Conservation (phyloP, 306 rosid genomes). For the Prunus davidiana region DNA sequence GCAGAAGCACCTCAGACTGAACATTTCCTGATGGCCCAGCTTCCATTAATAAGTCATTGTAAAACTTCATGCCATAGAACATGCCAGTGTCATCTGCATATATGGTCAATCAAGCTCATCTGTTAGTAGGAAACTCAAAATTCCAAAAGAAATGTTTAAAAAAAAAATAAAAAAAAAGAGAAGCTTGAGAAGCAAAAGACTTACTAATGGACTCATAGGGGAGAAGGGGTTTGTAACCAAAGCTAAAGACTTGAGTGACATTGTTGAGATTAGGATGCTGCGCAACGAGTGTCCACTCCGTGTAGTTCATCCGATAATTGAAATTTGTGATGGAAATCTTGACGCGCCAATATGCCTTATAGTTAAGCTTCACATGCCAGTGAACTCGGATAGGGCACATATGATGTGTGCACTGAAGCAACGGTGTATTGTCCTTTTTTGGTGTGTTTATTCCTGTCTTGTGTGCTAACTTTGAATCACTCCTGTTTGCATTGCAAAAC, state of each 20-base stretch:
- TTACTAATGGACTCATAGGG: conserved; percentile 83
- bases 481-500: conserved; percentile 34
- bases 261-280: conserved; percentile 94
- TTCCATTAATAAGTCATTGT: conserved; percentile 84
- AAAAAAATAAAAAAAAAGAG: not conserved
- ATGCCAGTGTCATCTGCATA: conserved; percentile 91
- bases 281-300: conserved; percentile 76
- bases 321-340: conserved; percentile 83
- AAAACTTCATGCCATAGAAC: conserved; percentile 90
- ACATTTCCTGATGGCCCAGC: conserved; percentile 87
- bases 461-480: conserved; percentile 48
- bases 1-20: conserved; percentile 79
- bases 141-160: too few species aligned
- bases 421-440: conserved; percentile 61
- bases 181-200: conserved; percentile 10
- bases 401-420: conserved; percentile 86
- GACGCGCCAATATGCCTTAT: conserved; percentile 79
- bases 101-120: not conserved
- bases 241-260: conserved; percentile 88
- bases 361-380: conserved; percentile 85
- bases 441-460: conserved; percentile 45
- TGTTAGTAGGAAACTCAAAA: conserved; percentile 5
- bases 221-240: conserved; percentile 77
- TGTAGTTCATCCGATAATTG: conserved; percentile 65
- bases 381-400: conserved; percentile 80